phyloP scores from a whole-genome alignment of 1,284 basidiomycete genomes.

The Phaffia rhodozyma region DNA sequence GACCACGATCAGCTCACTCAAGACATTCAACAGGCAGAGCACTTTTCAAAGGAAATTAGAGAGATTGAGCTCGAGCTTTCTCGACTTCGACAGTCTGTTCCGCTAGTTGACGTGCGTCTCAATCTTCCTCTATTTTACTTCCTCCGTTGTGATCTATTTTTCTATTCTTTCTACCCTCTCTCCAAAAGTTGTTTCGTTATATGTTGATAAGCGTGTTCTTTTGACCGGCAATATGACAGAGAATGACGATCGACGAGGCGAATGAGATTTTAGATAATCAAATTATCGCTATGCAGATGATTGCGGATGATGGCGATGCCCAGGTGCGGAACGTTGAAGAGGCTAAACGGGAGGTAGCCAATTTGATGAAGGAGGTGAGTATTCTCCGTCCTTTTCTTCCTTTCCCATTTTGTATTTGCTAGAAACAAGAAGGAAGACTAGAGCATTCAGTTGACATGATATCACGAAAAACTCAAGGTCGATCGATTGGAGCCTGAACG shows the following conservation, averaged over 20 bases:
- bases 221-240: conserved; percentile 34
- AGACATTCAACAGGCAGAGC: conserved; percentile 46
- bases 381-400: background rate
- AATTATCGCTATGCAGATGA: conserved; percentile 55
- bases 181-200: background rate
- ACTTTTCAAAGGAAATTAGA: conserved; percentile 58
- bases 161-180: too few relatives aligned
- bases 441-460: background rate
- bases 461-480: conserved; percentile 28
- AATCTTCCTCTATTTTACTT: background rate
- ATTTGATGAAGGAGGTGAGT: conserved; percentile 42
- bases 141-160: too few relatives aligned
- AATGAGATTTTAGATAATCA: conserved; percentile 57
- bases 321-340: conserved; percentile 41
- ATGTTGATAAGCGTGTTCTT: background rate
- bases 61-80: conserved; percentile 65
- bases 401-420: background rate
- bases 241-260: conserved; percentile 59
- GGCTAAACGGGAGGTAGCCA: conserved; percentile 48
- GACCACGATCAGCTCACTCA: conserved; percentile 22
- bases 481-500: conserved; percentile 52
- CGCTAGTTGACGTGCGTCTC: conserved; percentile 38
- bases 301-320: conserved; percentile 47
- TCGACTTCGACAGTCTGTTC: conserved; percentile 62
- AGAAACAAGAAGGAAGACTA: background rate